Base-by-base conservation (phyloP, 2,329 filamentous ascomycete genomes). In the Fusarium albosuccineum region DNA sequence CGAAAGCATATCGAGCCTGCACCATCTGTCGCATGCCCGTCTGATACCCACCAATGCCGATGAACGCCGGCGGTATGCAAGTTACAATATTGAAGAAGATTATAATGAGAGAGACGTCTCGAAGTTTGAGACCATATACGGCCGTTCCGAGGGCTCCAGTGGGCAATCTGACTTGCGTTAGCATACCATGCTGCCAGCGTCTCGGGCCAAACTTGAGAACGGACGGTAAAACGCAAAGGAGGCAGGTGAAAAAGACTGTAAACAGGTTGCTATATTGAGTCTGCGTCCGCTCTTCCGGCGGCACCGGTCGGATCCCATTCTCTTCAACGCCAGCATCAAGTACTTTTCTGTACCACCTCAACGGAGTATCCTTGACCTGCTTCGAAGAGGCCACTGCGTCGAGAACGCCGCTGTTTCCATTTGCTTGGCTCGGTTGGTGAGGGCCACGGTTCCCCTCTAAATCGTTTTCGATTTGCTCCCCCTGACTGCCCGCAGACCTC, bases 21-120 rank as follows among this genome's bases (percentile, higher is more conserved):
- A 89, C 82, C 72, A 88, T 82, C 72, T 89, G 86, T 16, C 87
- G 80, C 78, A 89, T 80, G 13, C 86, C 87, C 3, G 86, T 89
- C 59, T 82, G 80, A 14, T 85, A 83, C 1, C 86, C 86, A 10
- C 83, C 82, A 1, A 85, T 83, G 5, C 83, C 83, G 68, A 89
- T 79, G 66, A 85, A 87, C 0, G 86, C 86, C 2, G 86, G 83
- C 0, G 86, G 84, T 6, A 85, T 74, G 9, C 81, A 83, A n/a
- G 82, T 85, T 14, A 87, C 64, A 22, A 87, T 68, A 11, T 80
- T 81, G 74, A 89, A 89, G 78, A 89, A 88, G 17, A 89, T 68
- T 55, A 89, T 89, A 39, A 87, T 80, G 27, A 89, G 77, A 2
- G 86, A 82, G 4, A 85, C 79, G 67, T 87, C 85, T 60, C 85